Evolutionary conservation across 2,329 filamentous ascomycete genomes (phyloP).

Genomic region (Pezicula rhizophila): DNA sequence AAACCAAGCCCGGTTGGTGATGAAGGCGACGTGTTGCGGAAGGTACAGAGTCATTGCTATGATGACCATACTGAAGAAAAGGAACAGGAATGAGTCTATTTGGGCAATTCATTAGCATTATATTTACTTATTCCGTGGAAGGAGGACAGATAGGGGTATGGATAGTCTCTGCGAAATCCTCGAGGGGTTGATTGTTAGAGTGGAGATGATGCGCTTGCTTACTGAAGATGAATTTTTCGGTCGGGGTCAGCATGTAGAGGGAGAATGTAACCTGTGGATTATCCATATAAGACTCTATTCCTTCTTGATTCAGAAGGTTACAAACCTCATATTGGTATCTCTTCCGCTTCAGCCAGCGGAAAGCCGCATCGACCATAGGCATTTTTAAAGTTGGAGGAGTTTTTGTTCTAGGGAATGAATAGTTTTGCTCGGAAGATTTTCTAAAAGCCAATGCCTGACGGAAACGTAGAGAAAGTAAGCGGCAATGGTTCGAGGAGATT

Average conservation of each 20-base stretch:
- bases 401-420: too few relatives aligned
- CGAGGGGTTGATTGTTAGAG: not conserved
- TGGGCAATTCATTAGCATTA: slow-evolving; percentile 1
- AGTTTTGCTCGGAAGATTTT: too few relatives aligned
- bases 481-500: too few relatives aligned
- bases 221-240: slow-evolving; percentile 98
- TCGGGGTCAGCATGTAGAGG: slow-evolving; percentile 94
- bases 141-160: not conserved
- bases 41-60: slow-evolving; percentile 90
- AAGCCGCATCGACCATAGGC: slow-evolving; percentile 36
- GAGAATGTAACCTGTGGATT: slow-evolving; percentile 95
- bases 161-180: not conserved
- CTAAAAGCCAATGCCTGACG: too few relatives aligned
- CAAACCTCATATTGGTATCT: slow-evolving; percentile 83
- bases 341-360: slow-evolving; percentile 89
- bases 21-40: slow-evolving; percentile 78
- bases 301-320: not conserved
- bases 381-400: slow-evolving; percentile 6
- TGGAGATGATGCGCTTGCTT: slow-evolving; percentile 32
- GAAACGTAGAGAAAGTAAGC: too few relatives aligned
- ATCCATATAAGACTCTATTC: slow-evolving; percentile 40
- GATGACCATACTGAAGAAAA: slow-evolving; percentile 77
- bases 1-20: slow-evolving; percentile 84
- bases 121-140: too few relatives aligned
- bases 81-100: slow-evolving; percentile 83